These are phyloP conservation scores for Cadophora sp. DNA, from an alignment of 2,329 filamentous ascomycete species.

Conservation along the genomic window DNA sequence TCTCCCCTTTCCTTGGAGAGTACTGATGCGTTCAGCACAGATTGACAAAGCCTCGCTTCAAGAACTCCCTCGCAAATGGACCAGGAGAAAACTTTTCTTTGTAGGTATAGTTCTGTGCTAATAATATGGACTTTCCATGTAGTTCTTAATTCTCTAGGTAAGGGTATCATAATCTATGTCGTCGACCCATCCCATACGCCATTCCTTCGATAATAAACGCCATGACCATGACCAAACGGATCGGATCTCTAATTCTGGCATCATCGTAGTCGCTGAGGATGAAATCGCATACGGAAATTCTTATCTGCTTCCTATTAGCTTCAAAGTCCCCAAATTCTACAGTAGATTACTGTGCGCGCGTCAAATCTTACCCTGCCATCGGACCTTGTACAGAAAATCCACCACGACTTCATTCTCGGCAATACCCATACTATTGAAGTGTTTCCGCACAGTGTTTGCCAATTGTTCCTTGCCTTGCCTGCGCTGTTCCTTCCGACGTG, in stretches of 20 bases:
- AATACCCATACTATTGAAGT: conserved; percentile 82
- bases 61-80: background rate
- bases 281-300: conserved; percentile 48
- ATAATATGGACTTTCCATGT: background rate
- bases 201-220: background rate
- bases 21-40: too few relatives aligned
- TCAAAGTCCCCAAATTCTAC: background rate
- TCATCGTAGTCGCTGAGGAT: conserved; percentile 42
- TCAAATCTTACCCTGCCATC: conserved; percentile 42
- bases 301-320: conserved; percentile 44
- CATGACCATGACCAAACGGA: conserved; percentile 4
- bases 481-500: conserved; percentile 65
- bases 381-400: conserved; percentile 50
- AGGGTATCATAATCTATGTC: conserved; percentile 14
- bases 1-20: too few relatives aligned
- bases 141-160: background rate
- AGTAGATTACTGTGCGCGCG: background rate
- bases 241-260: background rate
- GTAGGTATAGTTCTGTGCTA: background rate
- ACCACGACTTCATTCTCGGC: conserved; percentile 86
- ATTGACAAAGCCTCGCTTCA: too few relatives aligned
- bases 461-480: conserved; percentile 76
- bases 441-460: conserved; percentile 75
- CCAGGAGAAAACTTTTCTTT: background rate
- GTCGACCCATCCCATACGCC: background rate